Evolutionary conservation across 164 flowering plant genomes (phyloP).

Genomic region (Taxillus chinensis): DNA sequence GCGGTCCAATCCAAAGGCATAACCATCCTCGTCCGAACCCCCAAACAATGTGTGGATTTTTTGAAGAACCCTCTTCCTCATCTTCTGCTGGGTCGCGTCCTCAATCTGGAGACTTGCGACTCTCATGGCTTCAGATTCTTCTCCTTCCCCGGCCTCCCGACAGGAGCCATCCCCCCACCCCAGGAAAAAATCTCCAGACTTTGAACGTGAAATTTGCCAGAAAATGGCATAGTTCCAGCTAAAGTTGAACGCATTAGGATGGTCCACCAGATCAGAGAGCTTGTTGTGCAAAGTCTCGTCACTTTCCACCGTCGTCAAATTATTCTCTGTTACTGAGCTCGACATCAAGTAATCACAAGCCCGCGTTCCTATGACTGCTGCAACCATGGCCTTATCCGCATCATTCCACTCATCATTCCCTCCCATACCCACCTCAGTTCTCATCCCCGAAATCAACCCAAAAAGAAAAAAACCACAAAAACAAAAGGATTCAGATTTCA

Average conservation of each 20-base stretch:
- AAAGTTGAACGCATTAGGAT: conserved; percentile 43
- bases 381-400: conserved; percentile 60
- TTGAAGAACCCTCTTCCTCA: conserved; percentile 79
- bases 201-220: conserved; percentile 81
- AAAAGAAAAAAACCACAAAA: conserved; percentile 5
- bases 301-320: conserved; percentile 34
- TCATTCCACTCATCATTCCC: conserved; percentile 38
- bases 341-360: conserved; percentile 67
- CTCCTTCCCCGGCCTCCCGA: conserved; percentile 74
- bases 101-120: conserved; percentile 27
- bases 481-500: neutral
- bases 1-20: conserved; percentile 66
- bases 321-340: conserved; percentile 42
- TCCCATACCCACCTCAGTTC: conserved; percentile 33
- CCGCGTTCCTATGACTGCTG: conserved; percentile 49
- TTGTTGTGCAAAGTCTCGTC: conserved; percentile 65
- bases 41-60: conserved; percentile 67
- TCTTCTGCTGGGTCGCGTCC: conserved; percentile 67
- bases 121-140: conserved; percentile 38
- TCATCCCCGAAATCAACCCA: conserved; percentile 23
- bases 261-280: conserved; percentile 87
- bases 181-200: conserved; percentile 59
- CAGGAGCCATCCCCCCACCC: conserved; percentile 98
- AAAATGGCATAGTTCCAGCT: conserved; percentile 91
- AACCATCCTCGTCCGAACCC: conserved; percentile 77